Evolutionary conservation across 2,329 filamentous ascomycete genomes (phyloP), one percentile per base, ranked within the genome.

Genomic region (Alternaria sp.): DNA sequence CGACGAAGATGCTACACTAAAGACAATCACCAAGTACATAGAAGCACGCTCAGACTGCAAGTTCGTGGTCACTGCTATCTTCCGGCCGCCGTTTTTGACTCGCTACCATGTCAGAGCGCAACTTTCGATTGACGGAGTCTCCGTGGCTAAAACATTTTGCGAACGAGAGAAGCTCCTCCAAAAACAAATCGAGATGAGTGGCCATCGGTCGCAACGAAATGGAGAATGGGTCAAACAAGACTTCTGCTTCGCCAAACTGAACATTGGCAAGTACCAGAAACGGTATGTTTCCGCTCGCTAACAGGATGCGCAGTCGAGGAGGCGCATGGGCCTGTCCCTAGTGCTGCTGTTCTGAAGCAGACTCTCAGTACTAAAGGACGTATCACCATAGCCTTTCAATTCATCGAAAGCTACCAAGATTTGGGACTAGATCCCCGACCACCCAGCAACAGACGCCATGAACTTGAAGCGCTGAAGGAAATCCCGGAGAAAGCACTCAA

Each of bases 401-500:
- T 34, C 26, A 20, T 53, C 6, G 30, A 43, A 24, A 24, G 30
- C 4, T 22, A 4, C n/a, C 28, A 32, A 26, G 16, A 46, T 7
- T 2, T 32, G 12, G 5, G 6, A 22, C 18, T 26, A 20, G 24
- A 36, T 12, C 2, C 5, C 28, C 28, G 28, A 30, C 7, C 28
- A 18, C 11, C 7, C 14, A 12, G 2, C 4, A 7, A 38, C 7
- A 16, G 6, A 22, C 22, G 3, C 12, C 3, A 7, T 5, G 5
- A 30, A 16, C 32, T 57, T n/a, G n/a, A 18, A 24, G 9, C 30
- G 1, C 20, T 61, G 7, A n/a, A 49, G 5, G 20, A 41, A 0
- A 51, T 65, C 14, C 54, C 60, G 8, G 63, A 64, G 18, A 61
- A 63, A 30, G 57, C 48, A 20, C n/a, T 64, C 7, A 64, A 65